A percentile compares a stretch with the other conserved stretches of the same genome.
phyloP scores from a whole-genome alignment of 768 basidiomycete species.

The Lactarius indigo region DNA sequence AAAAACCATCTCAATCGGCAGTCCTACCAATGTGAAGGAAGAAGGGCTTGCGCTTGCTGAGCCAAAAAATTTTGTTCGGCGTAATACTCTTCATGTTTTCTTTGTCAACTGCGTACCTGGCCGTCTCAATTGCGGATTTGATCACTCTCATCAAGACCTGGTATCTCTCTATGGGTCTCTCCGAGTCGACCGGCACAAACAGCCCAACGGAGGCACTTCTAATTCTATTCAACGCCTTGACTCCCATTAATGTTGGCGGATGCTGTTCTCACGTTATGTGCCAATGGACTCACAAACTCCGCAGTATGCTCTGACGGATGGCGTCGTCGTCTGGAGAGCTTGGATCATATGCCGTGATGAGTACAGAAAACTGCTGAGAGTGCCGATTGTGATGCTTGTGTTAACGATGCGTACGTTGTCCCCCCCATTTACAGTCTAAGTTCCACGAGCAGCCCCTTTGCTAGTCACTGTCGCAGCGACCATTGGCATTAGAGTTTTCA shows the following conservation, averaged over 20 bases:
- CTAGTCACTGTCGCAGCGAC: neutral
- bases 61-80: neutral
- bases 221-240: conserved; percentile 3
- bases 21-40: neutral
- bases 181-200: neutral
- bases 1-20: neutral
- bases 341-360: conserved; percentile 4
- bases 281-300: neutral
- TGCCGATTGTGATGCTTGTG: neutral
- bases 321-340: conserved; percentile 18
- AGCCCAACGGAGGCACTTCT: neutral
- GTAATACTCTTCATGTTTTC: conserved; percentile 3
- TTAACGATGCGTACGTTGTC: neutral
- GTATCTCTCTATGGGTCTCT: neutral
- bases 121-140: neutral
- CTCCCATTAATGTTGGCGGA: conserved; percentile 11
- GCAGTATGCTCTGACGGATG: conserved; percentile 14
- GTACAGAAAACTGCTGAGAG: neutral
- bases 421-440: neutral
- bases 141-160: neutral
- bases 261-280: neutral
- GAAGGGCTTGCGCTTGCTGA: neutral
- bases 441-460: neutral
- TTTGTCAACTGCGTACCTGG: conserved; percentile 8
- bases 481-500: neutral